A percentile compares a stretch with the other conserved stretches of the same genome.
phyloP scores from a whole-genome alignment of 73 alveolate genomes.

The Urostyla sp. region DNA sequence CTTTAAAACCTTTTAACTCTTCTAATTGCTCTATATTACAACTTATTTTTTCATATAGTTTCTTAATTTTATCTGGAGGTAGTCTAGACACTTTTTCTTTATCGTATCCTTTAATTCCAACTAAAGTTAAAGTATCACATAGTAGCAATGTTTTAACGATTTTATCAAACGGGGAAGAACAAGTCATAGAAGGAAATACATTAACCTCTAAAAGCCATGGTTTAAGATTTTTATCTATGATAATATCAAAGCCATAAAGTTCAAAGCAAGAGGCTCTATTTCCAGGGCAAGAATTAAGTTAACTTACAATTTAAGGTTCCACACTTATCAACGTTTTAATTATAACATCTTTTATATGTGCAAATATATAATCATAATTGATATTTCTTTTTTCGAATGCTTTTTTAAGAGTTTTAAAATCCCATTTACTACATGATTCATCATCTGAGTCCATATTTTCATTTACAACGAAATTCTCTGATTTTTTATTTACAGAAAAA shows the following conservation, averaged over 20 bases:
- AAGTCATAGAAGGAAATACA: slow-evolving; percentile 64
- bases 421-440: too few species aligned
- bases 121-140: slow-evolving; percentile 66
- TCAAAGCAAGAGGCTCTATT: slow-evolving; percentile 84
- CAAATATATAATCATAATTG: slow-evolving; percentile 43
- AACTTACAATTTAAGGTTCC: slow-evolving; percentile 70
- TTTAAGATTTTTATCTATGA: slow-evolving; percentile 76
- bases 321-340: slow-evolving; percentile 83
- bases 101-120: slow-evolving; percentile 83
- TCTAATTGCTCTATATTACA: not conserved
- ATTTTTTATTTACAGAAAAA: too few species aligned
- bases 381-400: not conserved
- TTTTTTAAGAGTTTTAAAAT: too few species aligned
- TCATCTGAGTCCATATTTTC: too few species aligned
- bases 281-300: slow-evolving; percentile 33
- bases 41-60: not conserved
- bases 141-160: slow-evolving; percentile 62
- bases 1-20: not conserved
- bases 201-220: slow-evolving; percentile 93
- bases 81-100: slow-evolving; percentile 45
- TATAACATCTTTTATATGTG: slow-evolving; percentile 70
- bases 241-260: slow-evolving; percentile 92
- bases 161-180: slow-evolving; percentile 58
- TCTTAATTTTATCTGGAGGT: not conserved
- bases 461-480: too few species aligned